Percentiles rank a stretch among this genome's conserved stretches.
These are phyloP conservation scores for Protea cynaroides DNA, from an alignment of 164 flowering plant genomes.

Conservation along the genomic window DNA sequence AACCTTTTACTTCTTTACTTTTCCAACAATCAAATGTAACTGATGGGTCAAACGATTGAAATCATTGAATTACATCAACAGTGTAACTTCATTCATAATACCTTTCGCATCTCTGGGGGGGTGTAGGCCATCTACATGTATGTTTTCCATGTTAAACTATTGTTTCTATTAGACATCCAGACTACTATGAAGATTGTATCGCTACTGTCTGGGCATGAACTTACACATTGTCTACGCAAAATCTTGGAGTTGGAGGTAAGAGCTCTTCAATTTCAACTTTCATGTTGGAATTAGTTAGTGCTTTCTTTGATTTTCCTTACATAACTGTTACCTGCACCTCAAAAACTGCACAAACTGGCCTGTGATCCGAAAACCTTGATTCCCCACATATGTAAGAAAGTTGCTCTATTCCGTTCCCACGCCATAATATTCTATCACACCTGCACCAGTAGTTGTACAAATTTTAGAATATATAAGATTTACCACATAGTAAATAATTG, in stretches of 20 bases:
- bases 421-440: constrained; percentile 69
- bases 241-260: constrained; percentile 16
- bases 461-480: too few species aligned
- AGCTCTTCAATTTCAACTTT: constrained; percentile 27
- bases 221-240: constrained; percentile 8
- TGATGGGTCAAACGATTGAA: too few species aligned
- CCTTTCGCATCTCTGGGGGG: too few species aligned
- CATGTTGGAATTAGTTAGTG: constrained; percentile 9
- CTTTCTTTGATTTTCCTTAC: constrained; percentile 19
- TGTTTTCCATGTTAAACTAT: too few species aligned
- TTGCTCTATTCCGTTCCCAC: constrained; percentile 55
- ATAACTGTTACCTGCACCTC: constrained; percentile 35
- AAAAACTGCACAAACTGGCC: constrained; percentile 60
- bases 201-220: constrained; percentile 3
- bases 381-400: constrained; percentile 44
- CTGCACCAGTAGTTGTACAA: constrained; percentile 16
- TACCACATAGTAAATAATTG: too few species aligned
- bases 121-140: too few species aligned
- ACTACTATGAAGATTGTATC: too few species aligned
- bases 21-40: too few species aligned
- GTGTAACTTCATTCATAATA: too few species aligned
- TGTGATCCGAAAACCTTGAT: constrained; percentile 56
- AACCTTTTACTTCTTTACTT: too few species aligned
- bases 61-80: too few species aligned
- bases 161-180: too few species aligned